These are phyloP conservation scores for Luzula sylvatica DNA, from an alignment of 176 grass and related monocot species.

Conservation along the genomic window DNA sequence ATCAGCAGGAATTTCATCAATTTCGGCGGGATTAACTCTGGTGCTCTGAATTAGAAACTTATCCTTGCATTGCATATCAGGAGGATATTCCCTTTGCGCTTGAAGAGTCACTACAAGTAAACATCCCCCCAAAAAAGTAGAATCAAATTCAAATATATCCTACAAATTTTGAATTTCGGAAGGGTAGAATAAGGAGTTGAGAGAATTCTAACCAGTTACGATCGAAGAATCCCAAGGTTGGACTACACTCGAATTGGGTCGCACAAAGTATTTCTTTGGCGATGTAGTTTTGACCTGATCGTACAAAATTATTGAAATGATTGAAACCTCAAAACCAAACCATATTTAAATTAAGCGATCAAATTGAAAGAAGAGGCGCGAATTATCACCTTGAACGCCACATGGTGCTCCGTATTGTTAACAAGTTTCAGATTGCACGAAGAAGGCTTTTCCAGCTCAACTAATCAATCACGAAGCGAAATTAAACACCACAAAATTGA, in stretches of 20 bases:
- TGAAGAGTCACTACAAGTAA: conserved; percentile 63
- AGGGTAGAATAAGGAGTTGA: conserved; percentile 7
- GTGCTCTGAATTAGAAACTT: conserved; percentile 98
- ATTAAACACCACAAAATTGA: conserved; percentile 2
- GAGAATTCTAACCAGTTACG: conserved; percentile 45
- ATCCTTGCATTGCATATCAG: conserved; percentile 90
- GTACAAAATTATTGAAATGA: background rate
- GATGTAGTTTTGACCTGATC: conserved; percentile 93
- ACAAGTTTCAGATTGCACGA: conserved; percentile 95
- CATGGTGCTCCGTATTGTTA: conserved; percentile 95
- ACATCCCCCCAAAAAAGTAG: background rate
- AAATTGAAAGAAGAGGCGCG: conserved; percentile 2
- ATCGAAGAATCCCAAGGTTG: conserved; percentile 97
- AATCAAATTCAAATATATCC: conserved; percentile 10
- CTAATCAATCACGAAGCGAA: conserved; percentile 28
- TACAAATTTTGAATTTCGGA: conserved; percentile 5
- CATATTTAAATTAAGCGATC: conserved; percentile 1
- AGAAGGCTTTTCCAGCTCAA: conserved; percentile 90
- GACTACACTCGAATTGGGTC: conserved; percentile 74
- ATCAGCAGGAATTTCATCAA: conserved; percentile 78
- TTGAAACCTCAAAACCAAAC: conserved; percentile 10
- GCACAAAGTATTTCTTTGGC: conserved; percentile 95
- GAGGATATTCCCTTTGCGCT: conserved; percentile 67
- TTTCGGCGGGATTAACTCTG: conserved; percentile 57
- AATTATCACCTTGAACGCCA: conserved; percentile 77